Conservation (phyloP, 176 grass and related monocot species). For the Puccinellia tenuiflora region DNA sequence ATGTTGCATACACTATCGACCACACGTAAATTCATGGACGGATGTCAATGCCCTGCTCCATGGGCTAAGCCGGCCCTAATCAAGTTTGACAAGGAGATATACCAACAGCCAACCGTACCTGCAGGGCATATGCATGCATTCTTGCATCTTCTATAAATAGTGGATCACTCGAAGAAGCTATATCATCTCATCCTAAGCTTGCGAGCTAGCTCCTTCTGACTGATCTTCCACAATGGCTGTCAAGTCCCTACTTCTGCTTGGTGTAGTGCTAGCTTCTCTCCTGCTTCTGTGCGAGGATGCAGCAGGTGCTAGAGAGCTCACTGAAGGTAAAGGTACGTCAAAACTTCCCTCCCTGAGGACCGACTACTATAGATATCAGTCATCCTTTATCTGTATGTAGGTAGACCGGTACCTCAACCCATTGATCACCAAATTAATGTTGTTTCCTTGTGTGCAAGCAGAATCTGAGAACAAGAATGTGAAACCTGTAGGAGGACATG, state of each 20-base stretch:
- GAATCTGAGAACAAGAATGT: background rate
- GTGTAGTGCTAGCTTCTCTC: constrained; percentile 14
- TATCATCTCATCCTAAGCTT: background rate
- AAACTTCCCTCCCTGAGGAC: background rate
- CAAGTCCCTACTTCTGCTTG: constrained; percentile 3
- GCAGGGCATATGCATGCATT: background rate
- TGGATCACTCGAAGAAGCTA: too few species aligned
- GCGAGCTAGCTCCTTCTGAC: background rate
- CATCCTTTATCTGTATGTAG: background rate
- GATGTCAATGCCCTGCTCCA: constrained; percentile 22
- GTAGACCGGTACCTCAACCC: background rate
- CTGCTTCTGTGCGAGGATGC: background rate
- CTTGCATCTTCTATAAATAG: constrained; percentile 8
- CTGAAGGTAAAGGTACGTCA: constrained; percentile 16
- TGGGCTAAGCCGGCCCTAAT: constrained; percentile 9
- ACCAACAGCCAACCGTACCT: background rate
- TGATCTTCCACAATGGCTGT: background rate
- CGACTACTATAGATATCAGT: background rate
- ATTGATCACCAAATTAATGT: background rate
- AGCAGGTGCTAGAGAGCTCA: constrained; percentile 20
- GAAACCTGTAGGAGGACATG: background rate
- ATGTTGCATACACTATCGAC: background rate
- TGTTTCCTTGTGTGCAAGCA: background rate
- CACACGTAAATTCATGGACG: background rate
- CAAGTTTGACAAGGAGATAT: constrained; percentile 15